phyloP scores from a whole-genome alignment of 257 asterid species.

The Paulownia fortunei region DNA sequence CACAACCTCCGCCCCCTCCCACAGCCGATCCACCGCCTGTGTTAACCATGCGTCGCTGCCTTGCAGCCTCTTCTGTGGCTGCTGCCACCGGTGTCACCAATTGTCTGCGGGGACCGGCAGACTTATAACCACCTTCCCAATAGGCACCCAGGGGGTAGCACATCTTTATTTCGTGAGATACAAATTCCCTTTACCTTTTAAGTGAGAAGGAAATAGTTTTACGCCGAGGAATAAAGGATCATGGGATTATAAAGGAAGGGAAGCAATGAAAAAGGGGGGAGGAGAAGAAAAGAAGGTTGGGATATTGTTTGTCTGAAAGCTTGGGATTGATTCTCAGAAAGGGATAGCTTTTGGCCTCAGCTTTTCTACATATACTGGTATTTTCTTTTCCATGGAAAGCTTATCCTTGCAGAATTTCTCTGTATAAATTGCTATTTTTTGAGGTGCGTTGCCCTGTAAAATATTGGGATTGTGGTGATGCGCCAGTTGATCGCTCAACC shows the following conservation, averaged over 20 bases:
- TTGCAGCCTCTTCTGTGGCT: constrained; percentile 16
- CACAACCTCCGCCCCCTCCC: constrained; percentile 29
- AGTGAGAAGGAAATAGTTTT: constrained; percentile 11
- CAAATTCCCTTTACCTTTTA: not conserved
- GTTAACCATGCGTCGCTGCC: constrained; percentile 1
- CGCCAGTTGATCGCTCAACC: constrained; percentile 20
- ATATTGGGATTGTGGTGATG: constrained; percentile 28
- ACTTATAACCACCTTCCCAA: constrained; percentile 25
- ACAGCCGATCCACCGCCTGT: constrained; percentile 21
- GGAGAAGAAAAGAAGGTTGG: constrained; percentile 28
- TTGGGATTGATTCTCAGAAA: constrained; percentile 47
- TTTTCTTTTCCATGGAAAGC: constrained; percentile 43
- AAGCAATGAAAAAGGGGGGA: constrained; percentile 28
- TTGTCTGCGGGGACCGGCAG: constrained; percentile 8
- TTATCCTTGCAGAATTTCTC: constrained; percentile 37
- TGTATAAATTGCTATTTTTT: not conserved
- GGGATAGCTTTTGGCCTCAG: constrained; percentile 37
- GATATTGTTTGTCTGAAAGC: constrained; percentile 32
- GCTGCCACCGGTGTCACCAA: constrained; percentile 3
- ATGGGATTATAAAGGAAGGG: constrained; percentile 38
- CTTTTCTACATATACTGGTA: constrained; percentile 15
- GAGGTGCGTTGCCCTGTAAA: constrained; percentile 20
- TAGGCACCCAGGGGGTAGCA: constrained; percentile 42
- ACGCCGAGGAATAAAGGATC: constrained; percentile 33
- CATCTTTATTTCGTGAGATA: constrained; percentile 35